Evolutionary conservation across 2,329 filamentous ascomycete genomes (phyloP).

Genomic region (Lachnellula occidentalis): DNA sequence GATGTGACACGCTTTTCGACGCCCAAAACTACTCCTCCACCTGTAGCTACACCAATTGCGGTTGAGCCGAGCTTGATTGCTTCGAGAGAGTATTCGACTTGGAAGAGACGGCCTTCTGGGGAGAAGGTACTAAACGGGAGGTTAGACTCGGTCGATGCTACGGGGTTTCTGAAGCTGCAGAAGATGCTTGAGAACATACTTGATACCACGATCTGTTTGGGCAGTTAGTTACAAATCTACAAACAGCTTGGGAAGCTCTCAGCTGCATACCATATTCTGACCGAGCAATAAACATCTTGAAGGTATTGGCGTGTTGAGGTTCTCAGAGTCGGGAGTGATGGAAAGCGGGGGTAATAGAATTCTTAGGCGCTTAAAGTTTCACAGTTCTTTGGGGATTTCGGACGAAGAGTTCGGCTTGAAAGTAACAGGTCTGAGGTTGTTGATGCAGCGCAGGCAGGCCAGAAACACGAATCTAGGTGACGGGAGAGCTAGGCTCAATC

Average conservation of each 20-base stretch:
- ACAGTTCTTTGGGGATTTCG: not conserved
- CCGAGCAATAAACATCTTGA: slow-evolving; percentile 98
- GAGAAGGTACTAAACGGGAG: slow-evolving; percentile 87
- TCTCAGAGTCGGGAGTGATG: not conserved
- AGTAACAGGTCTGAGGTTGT: slow-evolving; percentile 6
- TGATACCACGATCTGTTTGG: slow-evolving; percentile 86
- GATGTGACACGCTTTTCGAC: slow-evolving; percentile 99
- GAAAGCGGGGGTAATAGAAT: slow-evolving; percentile 1
- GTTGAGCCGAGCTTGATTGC: slow-evolving; percentile 99
- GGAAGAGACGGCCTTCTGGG: slow-evolving; percentile 97
- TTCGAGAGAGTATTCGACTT: slow-evolving; percentile 99
- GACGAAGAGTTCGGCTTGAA: not conserved
- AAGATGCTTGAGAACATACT: slow-evolving; percentile 51
- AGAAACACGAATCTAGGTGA: slow-evolving; percentile 12
- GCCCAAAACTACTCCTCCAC: slow-evolving; percentile 90
- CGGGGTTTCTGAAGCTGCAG: slow-evolving; percentile 1
- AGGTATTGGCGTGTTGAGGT: slow-evolving; percentile 15
- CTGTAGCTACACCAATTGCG: slow-evolving; percentile 94
- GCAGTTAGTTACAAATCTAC: slow-evolving; percentile 33
- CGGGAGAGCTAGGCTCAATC: not conserved
- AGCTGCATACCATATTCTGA: slow-evolving; percentile 89
- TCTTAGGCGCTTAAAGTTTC: not conserved
- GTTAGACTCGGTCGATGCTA: slow-evolving; percentile 12
- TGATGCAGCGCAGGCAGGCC: slow-evolving; percentile 10
- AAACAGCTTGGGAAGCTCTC: slow-evolving; percentile 15